Conservation (phyloP, 805 yeast species). For the Brettanomyces nanus region DNA sequence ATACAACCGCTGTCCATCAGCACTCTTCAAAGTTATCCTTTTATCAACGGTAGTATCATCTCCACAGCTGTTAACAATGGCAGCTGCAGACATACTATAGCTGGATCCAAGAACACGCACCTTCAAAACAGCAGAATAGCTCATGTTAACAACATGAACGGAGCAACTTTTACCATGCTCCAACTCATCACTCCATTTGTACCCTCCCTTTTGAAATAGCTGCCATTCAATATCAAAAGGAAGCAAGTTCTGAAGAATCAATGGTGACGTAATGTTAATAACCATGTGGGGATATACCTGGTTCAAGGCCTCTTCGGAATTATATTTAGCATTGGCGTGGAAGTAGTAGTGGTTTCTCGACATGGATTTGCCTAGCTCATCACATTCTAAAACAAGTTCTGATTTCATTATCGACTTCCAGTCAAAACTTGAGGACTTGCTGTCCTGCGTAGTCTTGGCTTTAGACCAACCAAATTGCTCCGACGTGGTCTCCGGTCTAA, state of each 20-base stretch:
- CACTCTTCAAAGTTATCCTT: slow-evolving; percentile 37
- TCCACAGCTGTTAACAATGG: slow-evolving; percentile 56
- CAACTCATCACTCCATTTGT: slow-evolving; percentile 58
- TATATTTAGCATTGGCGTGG: slow-evolving; percentile 62
- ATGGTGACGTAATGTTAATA: slow-evolving; percentile 72
- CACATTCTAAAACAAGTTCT: slow-evolving; percentile 55
- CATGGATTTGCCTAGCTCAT: slow-evolving; percentile 25
- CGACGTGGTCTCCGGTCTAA: slow-evolving; percentile 51
- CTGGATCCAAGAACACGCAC: slow-evolving; percentile 58
- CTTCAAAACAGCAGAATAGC: slow-evolving; percentile 48
- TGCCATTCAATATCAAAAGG: slow-evolving; percentile 76
- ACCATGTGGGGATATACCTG: slow-evolving; percentile 79
- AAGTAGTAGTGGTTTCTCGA: slow-evolving; percentile 40
- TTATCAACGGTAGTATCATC: slow-evolving; percentile 24
- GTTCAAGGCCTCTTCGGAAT: slow-evolving; percentile 61
- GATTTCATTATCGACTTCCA: slow-evolving; percentile 57
- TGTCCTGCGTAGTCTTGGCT: slow-evolving; percentile 25
- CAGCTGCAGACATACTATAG: slow-evolving; percentile 59
- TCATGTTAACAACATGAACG: slow-evolving; percentile 72
- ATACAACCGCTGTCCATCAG: slow-evolving; percentile 60
- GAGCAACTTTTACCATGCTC: slow-evolving; percentile 59
- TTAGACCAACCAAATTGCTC: slow-evolving; percentile 63
- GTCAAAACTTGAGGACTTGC: slow-evolving; percentile 24
- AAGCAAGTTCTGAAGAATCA: slow-evolving; percentile 73
- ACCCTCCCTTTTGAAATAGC: slow-evolving; percentile 66